A percentile compares a stretch with the other conserved stretches of the same genome.
These are phyloP conservation scores for Malus hybrid DNA, from an alignment of 331 rosid species.

Conservation along the genomic window DNA sequence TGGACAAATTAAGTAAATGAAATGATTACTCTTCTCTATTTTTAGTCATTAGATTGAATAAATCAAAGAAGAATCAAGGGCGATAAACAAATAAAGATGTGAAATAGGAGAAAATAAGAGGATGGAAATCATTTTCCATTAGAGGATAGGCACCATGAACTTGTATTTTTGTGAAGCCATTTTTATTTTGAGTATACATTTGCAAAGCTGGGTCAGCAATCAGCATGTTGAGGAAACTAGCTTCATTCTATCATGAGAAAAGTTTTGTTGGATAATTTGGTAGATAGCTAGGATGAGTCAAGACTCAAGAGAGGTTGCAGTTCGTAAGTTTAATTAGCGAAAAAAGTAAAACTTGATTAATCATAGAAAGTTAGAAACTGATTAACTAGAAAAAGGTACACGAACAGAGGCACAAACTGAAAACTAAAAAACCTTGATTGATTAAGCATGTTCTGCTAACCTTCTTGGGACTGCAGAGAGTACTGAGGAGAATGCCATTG, in stretches of 20 bases:
- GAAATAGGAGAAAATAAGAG: too few relatives aligned
- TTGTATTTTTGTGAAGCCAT: background rate
- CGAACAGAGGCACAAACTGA: too few relatives aligned
- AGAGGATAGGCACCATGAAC: background rate
- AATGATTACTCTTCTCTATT: too few relatives aligned
- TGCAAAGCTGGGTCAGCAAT: background rate
- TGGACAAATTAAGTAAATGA: background rate
- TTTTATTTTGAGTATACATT: background rate
- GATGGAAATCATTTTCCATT: too few relatives aligned
- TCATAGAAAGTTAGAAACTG: too few relatives aligned
- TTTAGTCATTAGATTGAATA: background rate
- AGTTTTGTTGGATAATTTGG: background rate
- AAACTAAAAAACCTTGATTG: background rate
- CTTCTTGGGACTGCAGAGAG: constrained; percentile 6
- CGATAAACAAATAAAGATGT: too few relatives aligned
- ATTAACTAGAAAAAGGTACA: background rate
- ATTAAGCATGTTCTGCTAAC: background rate
- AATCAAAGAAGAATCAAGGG: too few relatives aligned
- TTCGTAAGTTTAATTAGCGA: background rate
- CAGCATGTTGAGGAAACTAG: background rate
- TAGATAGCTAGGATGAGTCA: background rate
- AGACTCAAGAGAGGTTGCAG: background rate
- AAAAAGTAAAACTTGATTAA: background rate
- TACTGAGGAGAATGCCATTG: background rate
- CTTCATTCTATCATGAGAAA: background rate